Base-by-base conservation (phyloP, 495 filamentous ascomycete genomes). In the Trichodelitschia bisporula region DNA sequence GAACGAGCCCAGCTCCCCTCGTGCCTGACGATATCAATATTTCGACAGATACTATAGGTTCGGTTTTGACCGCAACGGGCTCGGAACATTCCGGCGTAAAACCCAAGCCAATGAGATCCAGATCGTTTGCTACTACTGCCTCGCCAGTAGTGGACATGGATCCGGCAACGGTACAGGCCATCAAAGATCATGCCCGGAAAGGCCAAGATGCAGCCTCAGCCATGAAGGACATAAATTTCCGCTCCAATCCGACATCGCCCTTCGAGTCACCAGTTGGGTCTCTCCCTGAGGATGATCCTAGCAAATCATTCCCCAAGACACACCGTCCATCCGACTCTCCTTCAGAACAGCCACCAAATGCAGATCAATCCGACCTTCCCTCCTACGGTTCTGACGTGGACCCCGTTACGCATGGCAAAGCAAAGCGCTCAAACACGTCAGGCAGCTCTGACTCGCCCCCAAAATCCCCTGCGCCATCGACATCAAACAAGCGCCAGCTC, bases 71-170 rank as follows among this genome's bases (percentile, higher is more conserved):
- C 12, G 8, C 20, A 6, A n/a, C 4, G 59, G 16, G 51, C 55
- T 40, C 33, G 50, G 39, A 47, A 56, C 1, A 45, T 45, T 29
- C 34, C 42, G 3, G 40, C 48, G 4, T 42, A 28, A 57, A 59
- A 18, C 66, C 66, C 28, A 66, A 56, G 41, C 56, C 47, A 2
- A 58, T 74, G 29, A 56, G 69, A 34, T 62, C 68, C 13, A 61
- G 60, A 21, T 70, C 72, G 0, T 72, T 82, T 37, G 63, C 68
- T 2, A 57, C 59, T 29, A 62, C 62, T 28, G 64, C 69, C 1
- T 55, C 66, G 23, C 70, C 75, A 3, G 50, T 72, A 6, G 56
- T 79, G 3, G 66, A 61, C 19, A 61, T 61, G 9, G 67, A 76
- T 37, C 55, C 61, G 36, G 60, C 58, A 6, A 67, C 64, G 29